Percentiles rank a stretch among this genome's conserved stretches.
phyloP scores from a whole-genome alignment of 2,329 filamentous ascomycete species.

The Talaromyces amestolkiae region DNA sequence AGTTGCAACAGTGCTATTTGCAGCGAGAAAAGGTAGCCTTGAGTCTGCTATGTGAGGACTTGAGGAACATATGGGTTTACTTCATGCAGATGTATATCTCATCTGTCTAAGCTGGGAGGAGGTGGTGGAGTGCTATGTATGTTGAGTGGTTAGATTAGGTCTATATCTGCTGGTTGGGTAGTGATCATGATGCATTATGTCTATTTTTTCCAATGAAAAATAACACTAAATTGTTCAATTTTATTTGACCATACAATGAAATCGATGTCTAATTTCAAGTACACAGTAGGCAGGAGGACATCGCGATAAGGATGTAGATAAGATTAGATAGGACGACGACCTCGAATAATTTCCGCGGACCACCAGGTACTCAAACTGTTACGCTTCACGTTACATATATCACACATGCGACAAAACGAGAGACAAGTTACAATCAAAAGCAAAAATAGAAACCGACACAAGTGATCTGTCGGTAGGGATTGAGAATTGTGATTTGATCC shows the following conservation, averaged over 20 bases:
- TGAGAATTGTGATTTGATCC: neutral
- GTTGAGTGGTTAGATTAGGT: neutral
- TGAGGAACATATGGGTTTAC: neutral
- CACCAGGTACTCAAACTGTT: neutral
- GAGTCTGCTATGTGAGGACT: neutral
- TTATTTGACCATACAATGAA: neutral
- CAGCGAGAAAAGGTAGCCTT: neutral
- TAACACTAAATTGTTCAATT: neutral
- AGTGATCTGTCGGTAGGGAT: neutral
- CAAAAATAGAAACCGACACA: neutral
- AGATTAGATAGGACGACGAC: neutral
- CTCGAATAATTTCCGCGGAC: neutral
- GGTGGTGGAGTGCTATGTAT: neutral
- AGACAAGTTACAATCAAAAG: neutral
- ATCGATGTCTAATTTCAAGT: neutral
- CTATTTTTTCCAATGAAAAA: neutral
- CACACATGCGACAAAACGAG: neutral
- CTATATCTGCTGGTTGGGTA: slow-evolving; percentile 7
- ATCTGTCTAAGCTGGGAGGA: neutral
- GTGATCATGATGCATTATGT: slow-evolving; percentile 6
- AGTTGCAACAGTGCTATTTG: neutral
- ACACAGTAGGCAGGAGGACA: neutral
- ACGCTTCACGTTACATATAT: neutral
- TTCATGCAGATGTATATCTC: neutral
- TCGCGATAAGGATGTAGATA: neutral